phyloP scores from a whole-genome alignment of 2,329 filamentous ascomycete genomes.

The Botrytis medusae region DNA sequence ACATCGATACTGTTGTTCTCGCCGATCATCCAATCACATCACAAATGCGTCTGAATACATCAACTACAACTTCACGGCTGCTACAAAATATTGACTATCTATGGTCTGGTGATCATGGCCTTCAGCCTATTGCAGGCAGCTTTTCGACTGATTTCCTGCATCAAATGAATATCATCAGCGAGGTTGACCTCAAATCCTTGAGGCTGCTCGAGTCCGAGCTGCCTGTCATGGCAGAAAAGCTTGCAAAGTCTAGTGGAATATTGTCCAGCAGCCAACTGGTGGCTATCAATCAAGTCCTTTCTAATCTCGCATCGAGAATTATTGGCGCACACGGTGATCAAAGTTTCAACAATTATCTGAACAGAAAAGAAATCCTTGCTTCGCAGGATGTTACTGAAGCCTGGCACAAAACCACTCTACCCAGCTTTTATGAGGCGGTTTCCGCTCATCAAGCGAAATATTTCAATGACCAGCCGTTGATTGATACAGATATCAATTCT shows the following conservation, averaged over 20 bases:
- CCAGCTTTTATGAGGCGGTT: background rate
- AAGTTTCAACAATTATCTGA: background rate
- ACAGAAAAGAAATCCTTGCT: background rate
- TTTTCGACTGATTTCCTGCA: constrained; percentile 55
- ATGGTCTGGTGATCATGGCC: constrained; percentile 36
- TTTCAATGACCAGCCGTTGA: constrained; percentile 12
- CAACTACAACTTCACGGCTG: constrained; percentile 30
- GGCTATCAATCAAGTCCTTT: constrained; percentile 44
- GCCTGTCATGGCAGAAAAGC: constrained; percentile 56
- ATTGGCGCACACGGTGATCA: constrained; percentile 32
- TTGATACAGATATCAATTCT: constrained; percentile 34
- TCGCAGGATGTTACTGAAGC: background rate
- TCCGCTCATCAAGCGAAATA: background rate
- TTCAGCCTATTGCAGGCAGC: constrained; percentile 49
- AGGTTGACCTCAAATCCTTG: constrained; percentile 59
- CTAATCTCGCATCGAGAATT: constrained; percentile 29
- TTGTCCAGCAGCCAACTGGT: constrained; percentile 49
- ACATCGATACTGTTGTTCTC: constrained; percentile 36
- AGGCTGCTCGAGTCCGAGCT: constrained; percentile 65
- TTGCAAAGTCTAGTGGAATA: constrained; percentile 30
- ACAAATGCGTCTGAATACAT: constrained; percentile 35
- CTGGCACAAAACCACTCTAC: background rate
- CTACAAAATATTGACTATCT: constrained; percentile 38
- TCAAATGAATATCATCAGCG: constrained; percentile 52
- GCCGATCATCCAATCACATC: constrained; percentile 36